These are phyloP conservation scores for Pisolithus tinctorius DNA, from an alignment of 768 basidiomycete genomes.

Conservation along the genomic window DNA sequence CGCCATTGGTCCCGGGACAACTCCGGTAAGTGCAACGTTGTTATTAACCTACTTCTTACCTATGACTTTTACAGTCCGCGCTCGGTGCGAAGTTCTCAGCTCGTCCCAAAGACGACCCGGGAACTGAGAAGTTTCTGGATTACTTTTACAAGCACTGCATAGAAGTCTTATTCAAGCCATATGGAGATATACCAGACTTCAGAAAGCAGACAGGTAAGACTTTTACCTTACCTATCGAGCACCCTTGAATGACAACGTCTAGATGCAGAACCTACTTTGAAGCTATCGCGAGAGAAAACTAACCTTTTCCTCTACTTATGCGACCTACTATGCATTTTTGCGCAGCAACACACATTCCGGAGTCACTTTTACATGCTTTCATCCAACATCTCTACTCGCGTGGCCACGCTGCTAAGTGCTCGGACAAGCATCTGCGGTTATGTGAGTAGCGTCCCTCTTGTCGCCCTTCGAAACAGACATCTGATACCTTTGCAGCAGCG, in stretches of 20 bases:
- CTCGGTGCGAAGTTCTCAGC: slow-evolving; percentile 40
- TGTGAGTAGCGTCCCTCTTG: slow-evolving; percentile 43
- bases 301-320: slow-evolving; percentile 86
- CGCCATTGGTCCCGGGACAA: slow-evolving; percentile 29
- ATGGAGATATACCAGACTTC: slow-evolving; percentile 67
- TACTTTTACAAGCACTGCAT: slow-evolving; percentile 89
- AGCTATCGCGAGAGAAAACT: slow-evolving; percentile 64
- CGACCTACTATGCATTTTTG: slow-evolving; percentile 85
- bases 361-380: slow-evolving; percentile 88
- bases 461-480: slow-evolving; percentile 8
- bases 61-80: slow-evolving; percentile 15
- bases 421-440: slow-evolving; percentile 91
- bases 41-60: slow-evolving; percentile 1
- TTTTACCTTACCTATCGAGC: neutral
- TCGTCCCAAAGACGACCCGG: slow-evolving; percentile 73
- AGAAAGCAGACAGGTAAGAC: slow-evolving; percentile 39
- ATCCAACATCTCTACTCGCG: slow-evolving; percentile 62
- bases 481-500: slow-evolving; percentile 49
- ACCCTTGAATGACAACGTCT: neutral
- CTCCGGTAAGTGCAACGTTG: slow-evolving; percentile 23
- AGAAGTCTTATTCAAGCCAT: slow-evolving; percentile 73
- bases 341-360: slow-evolving; percentile 85
- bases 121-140: slow-evolving; percentile 83
- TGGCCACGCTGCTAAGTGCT: slow-evolving; percentile 71
- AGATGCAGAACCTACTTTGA: slow-evolving; percentile 42